Base-by-base conservation (phyloP, 257 asterid species). In the Jaltomata sinuosa region DNA sequence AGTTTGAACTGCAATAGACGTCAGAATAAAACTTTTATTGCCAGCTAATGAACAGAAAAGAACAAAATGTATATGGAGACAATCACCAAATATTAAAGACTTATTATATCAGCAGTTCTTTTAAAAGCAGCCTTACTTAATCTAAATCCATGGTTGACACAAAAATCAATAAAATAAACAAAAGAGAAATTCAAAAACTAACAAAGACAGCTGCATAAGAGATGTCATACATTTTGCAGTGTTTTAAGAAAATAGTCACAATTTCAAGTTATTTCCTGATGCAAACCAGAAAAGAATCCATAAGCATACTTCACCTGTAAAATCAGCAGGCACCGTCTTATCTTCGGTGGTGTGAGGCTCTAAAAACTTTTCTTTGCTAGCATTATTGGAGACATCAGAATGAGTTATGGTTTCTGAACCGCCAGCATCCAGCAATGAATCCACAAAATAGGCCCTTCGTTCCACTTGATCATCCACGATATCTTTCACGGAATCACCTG, bases 361-460 rank as follows among this genome's bases (percentile, higher is more conserved):
- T 85, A 87, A 89, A 83, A 84, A 83, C 89, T 88, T 90, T 84
- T 90, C 87, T 71, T 90, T 86, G 77, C 83, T 82, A 84, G 91
- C 77, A 84, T 83, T 84, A 81, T 83, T 88, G 21, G 64, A 83
- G 87, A 69, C 84, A 83, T 86, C 90, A 84, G 84, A 89, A 83
- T 83, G 79, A 53, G 81, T 89, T 83, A 87, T 78, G 78, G 84
- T 85, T 79, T 89, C 88, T 78, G 87, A 80, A 52, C 87, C 87
- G 74, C 88, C 88, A 50, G 85, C 85, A 83, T 85, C 90, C 87
- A 94, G 85, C 86, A 94, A 89, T n/a, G 92, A 88, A 84, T 93
- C 98, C 86, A 96, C 94, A 88, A 94, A 96, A 80, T 91, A 94
- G 88, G 92, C 94, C 88, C 96, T 93, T 86, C 97, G 94, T 81